Conservation (phyloP, 257 asterid species). For the Capsicum chinense region DNA sequence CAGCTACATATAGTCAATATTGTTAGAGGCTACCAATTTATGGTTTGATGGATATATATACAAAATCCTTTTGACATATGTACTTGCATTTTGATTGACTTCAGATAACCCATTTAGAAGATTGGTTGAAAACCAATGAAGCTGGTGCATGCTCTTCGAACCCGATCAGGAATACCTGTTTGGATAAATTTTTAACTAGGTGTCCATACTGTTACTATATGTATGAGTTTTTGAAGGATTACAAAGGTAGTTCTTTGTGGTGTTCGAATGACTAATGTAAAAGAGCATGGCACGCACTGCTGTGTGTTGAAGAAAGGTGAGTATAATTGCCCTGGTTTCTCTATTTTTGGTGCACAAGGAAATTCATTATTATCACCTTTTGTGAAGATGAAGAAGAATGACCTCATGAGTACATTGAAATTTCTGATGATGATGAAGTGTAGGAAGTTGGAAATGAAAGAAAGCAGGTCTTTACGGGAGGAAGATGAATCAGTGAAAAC, state of each 20-base stretch:
- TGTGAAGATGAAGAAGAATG: constrained; percentile 11
- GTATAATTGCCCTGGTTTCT: constrained; percentile 49
- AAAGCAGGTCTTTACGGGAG: background rate
- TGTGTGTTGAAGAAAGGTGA: constrained; percentile 25
- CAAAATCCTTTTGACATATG: no score
- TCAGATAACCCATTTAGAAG: background rate
- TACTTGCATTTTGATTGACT: no score
- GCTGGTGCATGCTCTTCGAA: no score
- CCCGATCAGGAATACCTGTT: background rate
- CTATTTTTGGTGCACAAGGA: constrained; percentile 35
- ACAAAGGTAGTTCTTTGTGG: constrained; percentile 50
- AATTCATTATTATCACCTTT: constrained; percentile 47
- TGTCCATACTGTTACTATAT: constrained; percentile 67
- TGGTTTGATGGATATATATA: no score
- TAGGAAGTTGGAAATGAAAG: background rate
- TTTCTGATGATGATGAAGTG: constrained; percentile 37
- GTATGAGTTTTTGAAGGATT: constrained; percentile 52
- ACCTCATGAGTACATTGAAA: background rate
- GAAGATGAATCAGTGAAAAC: no score
- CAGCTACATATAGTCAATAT: no score
- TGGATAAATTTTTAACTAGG: constrained; percentile 60
- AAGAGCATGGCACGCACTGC: constrained; percentile 51
- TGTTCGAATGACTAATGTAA: constrained; percentile 56
- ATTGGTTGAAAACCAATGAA: no score
- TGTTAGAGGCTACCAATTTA: no score